phyloP scores from a whole-genome alignment of 2,329 filamentous ascomycete species.

The Hymenoscyphus repandus region DNA sequence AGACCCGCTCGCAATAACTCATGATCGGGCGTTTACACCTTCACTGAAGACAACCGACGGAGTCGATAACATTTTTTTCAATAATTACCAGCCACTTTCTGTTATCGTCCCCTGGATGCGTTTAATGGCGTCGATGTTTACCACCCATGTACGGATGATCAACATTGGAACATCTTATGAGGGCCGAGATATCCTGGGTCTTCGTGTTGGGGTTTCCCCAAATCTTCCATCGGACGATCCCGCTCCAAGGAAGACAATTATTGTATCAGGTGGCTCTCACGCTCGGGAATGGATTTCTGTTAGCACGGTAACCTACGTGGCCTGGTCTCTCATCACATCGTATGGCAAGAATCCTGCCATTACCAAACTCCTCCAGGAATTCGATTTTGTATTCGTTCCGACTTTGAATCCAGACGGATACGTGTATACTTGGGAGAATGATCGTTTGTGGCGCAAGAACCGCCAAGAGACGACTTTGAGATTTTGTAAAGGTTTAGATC shows the following conservation, averaged over 20 bases:
- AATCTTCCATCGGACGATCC: constrained; percentile 40
- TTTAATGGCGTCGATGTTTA: constrained; percentile 84
- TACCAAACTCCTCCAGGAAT: constrained; percentile 73
- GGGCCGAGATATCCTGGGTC: constrained; percentile 76
- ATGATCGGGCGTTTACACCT: constrained; percentile 29
- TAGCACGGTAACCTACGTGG: constrained; percentile 84
- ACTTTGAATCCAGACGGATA: constrained; percentile 92
- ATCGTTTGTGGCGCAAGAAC: constrained; percentile 94
- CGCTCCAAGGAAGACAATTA: constrained; percentile 64
- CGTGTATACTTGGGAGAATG: constrained; percentile 85
- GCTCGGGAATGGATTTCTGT: constrained; percentile 96
- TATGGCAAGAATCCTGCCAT: constrained; percentile 70
- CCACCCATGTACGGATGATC: constrained; percentile 67
- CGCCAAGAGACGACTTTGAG: constrained; percentile 74
- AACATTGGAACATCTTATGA: constrained; percentile 83
- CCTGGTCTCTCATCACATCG: constrained; percentile 79
- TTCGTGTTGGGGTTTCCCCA: constrained; percentile 65
- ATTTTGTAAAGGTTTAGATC: constrained; percentile 82
- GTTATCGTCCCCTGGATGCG: constrained; percentile 83
- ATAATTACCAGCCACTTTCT: constrained; percentile 82
- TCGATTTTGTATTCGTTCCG: constrained; percentile 84
- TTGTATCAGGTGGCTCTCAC: constrained; percentile 82
- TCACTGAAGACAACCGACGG: constrained; percentile 26
- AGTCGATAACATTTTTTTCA: constrained; percentile 78
- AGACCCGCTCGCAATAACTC: constrained; percentile 17